phyloP scores from a whole-genome alignment of 352 stramenopile species.

The Globisporangium heterothallicum region DNA sequence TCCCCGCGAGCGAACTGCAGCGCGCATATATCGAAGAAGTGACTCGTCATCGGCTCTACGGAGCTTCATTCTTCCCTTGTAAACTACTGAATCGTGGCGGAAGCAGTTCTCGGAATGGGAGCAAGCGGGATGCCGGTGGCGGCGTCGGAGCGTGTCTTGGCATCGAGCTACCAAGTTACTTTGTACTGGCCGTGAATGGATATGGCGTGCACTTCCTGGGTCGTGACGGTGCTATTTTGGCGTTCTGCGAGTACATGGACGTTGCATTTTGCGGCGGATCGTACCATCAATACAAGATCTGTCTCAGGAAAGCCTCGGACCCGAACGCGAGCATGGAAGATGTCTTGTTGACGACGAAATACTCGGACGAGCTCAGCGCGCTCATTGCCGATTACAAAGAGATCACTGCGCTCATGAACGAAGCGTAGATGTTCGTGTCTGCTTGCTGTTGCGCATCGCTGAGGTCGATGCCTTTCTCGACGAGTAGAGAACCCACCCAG shows the following conservation, averaged over 20 bases:
- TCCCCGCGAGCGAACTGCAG: slow-evolving; percentile 56
- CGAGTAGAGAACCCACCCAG: not conserved
- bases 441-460: no score
- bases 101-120: slow-evolving; percentile 13
- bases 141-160: slow-evolving; percentile 22
- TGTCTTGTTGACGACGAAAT: slow-evolving; percentile 61
- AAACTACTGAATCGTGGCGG: slow-evolving; percentile 43
- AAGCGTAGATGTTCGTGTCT: slow-evolving; percentile 10
- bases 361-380: slow-evolving; percentile 56
- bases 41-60: slow-evolving; percentile 78
- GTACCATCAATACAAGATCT: slow-evolving; percentile 70
- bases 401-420: slow-evolving; percentile 62
- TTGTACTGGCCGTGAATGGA: slow-evolving; percentile 86
- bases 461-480: no score
- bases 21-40: slow-evolving; percentile 83
- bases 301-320: slow-evolving; percentile 36
- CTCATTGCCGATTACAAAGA: slow-evolving; percentile 74
- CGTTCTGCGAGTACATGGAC: slow-evolving; percentile 62
- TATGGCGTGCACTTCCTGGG: slow-evolving; percentile 89
- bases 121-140: slow-evolving; percentile 19
- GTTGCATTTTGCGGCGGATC: slow-evolving; percentile 46
- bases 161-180: slow-evolving; percentile 75
- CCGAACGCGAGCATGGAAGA: slow-evolving; percentile 35
- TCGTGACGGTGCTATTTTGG: slow-evolving; percentile 56
- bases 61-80: slow-evolving; percentile 84